A percentile compares a stretch with the other conserved stretches of the same genome.
Evolutionary conservation across 169 alveolate species (phyloP).

Genomic region (Neospora caninum): DNA sequence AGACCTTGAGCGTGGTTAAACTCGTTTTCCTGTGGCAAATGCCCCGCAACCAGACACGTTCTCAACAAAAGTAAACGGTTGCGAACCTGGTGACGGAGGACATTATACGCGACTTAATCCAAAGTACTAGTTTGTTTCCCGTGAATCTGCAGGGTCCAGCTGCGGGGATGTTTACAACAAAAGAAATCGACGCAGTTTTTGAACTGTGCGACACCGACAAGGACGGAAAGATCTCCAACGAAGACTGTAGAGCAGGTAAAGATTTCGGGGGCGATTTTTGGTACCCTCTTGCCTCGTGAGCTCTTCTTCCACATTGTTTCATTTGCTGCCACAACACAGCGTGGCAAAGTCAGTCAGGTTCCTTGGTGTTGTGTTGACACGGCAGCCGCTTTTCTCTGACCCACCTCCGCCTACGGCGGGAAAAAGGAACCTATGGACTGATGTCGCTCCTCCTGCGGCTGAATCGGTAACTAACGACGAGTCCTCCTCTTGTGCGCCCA

Average conservation of each 20-base stretch:
- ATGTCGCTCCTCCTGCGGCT: too few relatives aligned
- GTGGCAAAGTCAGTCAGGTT: too few relatives aligned
- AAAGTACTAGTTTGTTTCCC: background rate
- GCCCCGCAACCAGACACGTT: too few relatives aligned
- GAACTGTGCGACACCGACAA: background rate
- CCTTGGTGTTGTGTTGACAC: background rate
- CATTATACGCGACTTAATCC: too few relatives aligned
- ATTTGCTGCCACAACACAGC: too few relatives aligned
- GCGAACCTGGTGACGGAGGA: too few relatives aligned
- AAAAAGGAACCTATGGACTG: background rate
- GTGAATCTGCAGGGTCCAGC: background rate
- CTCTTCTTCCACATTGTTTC: too few relatives aligned
- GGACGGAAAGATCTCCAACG: background rate
- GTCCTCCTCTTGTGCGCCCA: background rate
- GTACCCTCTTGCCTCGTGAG: too few relatives aligned
- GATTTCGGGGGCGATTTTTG: background rate
- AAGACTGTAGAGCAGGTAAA: background rate
- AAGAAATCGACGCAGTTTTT: slow-evolving; percentile 8
- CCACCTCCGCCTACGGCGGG: background rate
- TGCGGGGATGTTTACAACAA: background rate
- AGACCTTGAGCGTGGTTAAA: too few relatives aligned
- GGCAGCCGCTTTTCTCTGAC: background rate
- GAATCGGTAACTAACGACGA: too few relatives aligned
- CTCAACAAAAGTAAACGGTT: too few relatives aligned
- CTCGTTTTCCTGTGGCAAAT: too few relatives aligned